These are phyloP conservation scores for Teunomyces lycoperdinae DNA, from an alignment of 805 yeast genomes.

Conservation along the genomic window DNA sequence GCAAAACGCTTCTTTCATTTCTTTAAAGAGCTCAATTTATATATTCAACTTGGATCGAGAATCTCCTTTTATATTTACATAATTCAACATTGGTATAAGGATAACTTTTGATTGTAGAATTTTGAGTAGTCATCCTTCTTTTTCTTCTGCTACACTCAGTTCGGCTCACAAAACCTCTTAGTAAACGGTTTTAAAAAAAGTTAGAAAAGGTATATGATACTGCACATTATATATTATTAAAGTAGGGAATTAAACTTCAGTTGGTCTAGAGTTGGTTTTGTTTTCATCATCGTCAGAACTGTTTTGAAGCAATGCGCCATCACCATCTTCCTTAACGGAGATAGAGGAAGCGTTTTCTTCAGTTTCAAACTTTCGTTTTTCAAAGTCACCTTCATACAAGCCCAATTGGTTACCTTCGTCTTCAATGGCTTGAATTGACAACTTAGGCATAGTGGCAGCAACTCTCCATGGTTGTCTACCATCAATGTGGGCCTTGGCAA, in stretches of 20 bases:
- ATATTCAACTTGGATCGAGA: conserved; percentile 1
- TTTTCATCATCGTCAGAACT: not conserved
- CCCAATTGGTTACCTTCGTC: conserved; percentile 59
- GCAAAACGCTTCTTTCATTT: conserved; percentile 4
- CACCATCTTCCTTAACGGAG: conserved; percentile 12
- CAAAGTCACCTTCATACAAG: conserved; percentile 43
- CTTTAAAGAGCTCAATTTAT: conserved; percentile 3
- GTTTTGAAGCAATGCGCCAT: conserved; percentile 6
- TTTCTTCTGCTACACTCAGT: no score
- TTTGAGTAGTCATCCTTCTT: no score
- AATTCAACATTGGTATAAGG: conserved; percentile 7
- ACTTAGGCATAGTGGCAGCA: conserved; percentile 60
- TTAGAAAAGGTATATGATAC: not conserved
- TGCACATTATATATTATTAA: not conserved
- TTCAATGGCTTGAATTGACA: conserved; percentile 55
- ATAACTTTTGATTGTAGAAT: not conserved
- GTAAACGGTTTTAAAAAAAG: no score
- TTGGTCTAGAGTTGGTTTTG: conserved; percentile 3
- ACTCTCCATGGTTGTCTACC: conserved; percentile 59
- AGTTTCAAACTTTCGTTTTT: conserved; percentile 33
- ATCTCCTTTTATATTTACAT: not conserved
- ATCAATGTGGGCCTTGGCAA: conserved; percentile 60
- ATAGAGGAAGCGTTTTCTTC: conserved; percentile 25
- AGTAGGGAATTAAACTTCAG: conserved; percentile 5
- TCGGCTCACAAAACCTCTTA: not conserved